Conservation (phyloP, 106 monocot species). For the Dioscorea zingiberensis region DNA sequence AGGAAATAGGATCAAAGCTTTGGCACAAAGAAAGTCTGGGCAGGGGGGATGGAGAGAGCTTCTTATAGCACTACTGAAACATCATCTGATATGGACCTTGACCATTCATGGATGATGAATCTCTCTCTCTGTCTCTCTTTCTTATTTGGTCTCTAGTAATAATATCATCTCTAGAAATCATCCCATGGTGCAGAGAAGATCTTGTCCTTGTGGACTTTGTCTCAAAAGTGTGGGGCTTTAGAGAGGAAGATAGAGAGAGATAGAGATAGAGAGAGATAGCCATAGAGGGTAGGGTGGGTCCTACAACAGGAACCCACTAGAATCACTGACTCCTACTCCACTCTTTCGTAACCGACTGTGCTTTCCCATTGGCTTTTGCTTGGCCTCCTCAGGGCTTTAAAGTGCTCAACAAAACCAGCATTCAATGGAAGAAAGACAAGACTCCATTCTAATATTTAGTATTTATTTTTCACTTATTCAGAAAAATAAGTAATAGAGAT, state of each 20-base stretch:
- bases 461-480: no score
- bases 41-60: no score
- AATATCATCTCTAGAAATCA: slow-evolving; percentile 18
- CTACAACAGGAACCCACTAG: slow-evolving; percentile 14
- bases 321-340: slow-evolving; percentile 46
- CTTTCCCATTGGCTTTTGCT: slow-evolving; percentile 14
- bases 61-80: slow-evolving; percentile 3
- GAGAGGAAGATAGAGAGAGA: background rate
- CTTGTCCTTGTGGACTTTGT: slow-evolving; percentile 26
- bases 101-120: slow-evolving; percentile 16
- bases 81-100: slow-evolving; percentile 14
- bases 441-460: no score
- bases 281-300: background rate
- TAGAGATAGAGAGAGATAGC: background rate
- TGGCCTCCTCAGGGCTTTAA: background rate
- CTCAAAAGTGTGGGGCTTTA: background rate
- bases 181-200: slow-evolving; percentile 35
- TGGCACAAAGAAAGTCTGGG: no score
- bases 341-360: slow-evolving; percentile 26
- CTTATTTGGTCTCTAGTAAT: slow-evolving; percentile 2
- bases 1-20: no score
- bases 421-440: background rate
- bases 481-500: no score
- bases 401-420: background rate
- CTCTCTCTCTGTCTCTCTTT: background rate